These are phyloP conservation scores for Tetrahymena elliotti DNA, from an alignment of 73 alveolate species.

Conservation along the genomic window DNA sequence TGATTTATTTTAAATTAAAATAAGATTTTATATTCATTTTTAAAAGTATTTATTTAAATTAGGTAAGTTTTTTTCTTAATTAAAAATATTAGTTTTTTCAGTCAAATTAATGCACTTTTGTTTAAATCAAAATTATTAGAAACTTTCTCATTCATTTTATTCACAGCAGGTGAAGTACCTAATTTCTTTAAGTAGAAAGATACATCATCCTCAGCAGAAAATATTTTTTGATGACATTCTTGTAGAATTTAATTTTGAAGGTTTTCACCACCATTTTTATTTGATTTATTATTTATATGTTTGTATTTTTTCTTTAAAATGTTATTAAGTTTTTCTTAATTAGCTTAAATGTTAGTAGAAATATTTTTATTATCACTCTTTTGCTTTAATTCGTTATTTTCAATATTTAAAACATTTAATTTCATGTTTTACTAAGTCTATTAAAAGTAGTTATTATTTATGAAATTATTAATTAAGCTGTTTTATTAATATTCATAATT, in stretches of 20 bases:
- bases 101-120: background rate
- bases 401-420: background rate
- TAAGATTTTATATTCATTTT: too few species aligned
- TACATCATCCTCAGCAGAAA: background rate
- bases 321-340: background rate
- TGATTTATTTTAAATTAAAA: too few species aligned
- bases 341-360: background rate
- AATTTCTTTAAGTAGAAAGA: background rate
- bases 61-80: background rate
- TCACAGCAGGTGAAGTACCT: background rate
- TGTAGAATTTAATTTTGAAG: background rate
- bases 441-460: background rate
- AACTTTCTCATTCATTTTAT: background rate
- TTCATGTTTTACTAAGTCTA: background rate
- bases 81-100: too few species aligned
- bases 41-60: too few species aligned
- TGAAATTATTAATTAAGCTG: background rate
- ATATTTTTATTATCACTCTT: background rate
- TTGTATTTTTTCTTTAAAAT: background rate
- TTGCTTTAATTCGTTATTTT: background rate
- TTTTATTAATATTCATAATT: background rate
- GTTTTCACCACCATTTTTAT: background rate
- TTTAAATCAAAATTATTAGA: background rate
- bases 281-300: background rate
- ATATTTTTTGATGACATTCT: background rate